Evolutionary conservation across 176 grass and related monocot species (phyloP).

Genomic region (Eleusine indica): DNA sequence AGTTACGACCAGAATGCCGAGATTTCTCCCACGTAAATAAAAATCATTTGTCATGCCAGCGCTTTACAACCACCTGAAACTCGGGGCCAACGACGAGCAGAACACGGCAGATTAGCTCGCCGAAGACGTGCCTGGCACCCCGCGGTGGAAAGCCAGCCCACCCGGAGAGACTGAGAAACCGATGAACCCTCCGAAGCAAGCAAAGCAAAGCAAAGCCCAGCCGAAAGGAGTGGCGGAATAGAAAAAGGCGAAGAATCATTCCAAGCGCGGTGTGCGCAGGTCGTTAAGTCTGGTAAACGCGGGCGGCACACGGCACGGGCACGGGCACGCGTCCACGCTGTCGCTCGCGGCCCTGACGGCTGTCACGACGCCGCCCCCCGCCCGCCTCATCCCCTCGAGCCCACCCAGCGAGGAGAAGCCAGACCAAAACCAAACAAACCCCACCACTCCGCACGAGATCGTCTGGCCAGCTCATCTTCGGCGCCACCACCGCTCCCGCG

Average conservation of each 20-base stretch:
- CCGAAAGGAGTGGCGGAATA: not conserved
- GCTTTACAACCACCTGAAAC: not conserved
- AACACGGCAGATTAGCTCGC: not conserved
- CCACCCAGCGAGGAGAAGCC: not conserved
- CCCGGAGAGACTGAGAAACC: too few species aligned
- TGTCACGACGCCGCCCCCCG: slow-evolving; percentile 17
- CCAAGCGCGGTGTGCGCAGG: not conserved
- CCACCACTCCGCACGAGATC: slow-evolving; percentile 22
- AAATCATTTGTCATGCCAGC: not conserved
- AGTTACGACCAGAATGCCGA: not conserved
- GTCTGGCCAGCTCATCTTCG: slow-evolving; percentile 25
- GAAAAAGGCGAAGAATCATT: not conserved
- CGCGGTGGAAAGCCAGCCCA: not conserved
- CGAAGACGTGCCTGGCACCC: not conserved
- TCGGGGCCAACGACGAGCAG: not conserved
- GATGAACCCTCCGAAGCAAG: not conserved
- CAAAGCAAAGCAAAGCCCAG: not conserved
- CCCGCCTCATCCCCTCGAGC: not conserved
- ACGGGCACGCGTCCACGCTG: slow-evolving; percentile 20
- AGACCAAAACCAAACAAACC: not conserved
- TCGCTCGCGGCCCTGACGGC: not conserved
- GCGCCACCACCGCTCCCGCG: slow-evolving; percentile 12
- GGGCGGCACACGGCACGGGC: slow-evolving; percentile 30
- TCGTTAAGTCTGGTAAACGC: slow-evolving; percentile 43
- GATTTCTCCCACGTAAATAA: not conserved